Evolutionary conservation across 2,329 filamentous ascomycete genomes (phyloP).

Genomic region (Aspergillus quadricinctus): DNA sequence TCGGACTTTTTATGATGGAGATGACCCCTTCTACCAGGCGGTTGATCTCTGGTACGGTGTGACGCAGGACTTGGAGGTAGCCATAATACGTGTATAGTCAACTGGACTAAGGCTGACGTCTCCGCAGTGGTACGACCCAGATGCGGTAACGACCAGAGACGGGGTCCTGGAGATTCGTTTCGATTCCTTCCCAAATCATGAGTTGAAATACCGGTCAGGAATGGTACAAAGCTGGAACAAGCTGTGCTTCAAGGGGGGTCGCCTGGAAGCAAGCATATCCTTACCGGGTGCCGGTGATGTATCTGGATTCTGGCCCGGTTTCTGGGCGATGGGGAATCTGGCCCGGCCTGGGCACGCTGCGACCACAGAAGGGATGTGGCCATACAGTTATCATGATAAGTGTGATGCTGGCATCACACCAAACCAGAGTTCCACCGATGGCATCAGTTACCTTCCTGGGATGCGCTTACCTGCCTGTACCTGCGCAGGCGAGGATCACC

Average conservation of each 20-base stretch:
- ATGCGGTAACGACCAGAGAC: constrained; percentile 59
- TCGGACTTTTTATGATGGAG: constrained; percentile 65
- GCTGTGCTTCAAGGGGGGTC: constrained; percentile 67
- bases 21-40: constrained; percentile 65
- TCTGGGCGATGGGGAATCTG: constrained; percentile 72
- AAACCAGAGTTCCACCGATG: constrained; percentile 65
- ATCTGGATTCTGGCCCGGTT: constrained; percentile 69
- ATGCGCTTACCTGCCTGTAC: constrained; percentile 68
- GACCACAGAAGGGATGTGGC: constrained; percentile 70
- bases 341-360: constrained; percentile 65
- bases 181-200: constrained; percentile 61
- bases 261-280: constrained; percentile 66
- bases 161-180: constrained; percentile 62
- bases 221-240: constrained; percentile 74
- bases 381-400: constrained; percentile 65
- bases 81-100: not conserved
- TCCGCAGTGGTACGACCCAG: constrained; percentile 63
- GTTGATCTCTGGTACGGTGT: constrained; percentile 70
- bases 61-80: constrained; percentile 62
- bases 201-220: constrained; percentile 64
- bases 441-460: constrained; percentile 63
- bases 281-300: constrained; percentile 63
- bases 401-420: constrained; percentile 68
- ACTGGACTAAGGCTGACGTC: constrained; percentile 4
- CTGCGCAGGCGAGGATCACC: constrained; percentile 61